Conservation (phyloP, 129 eudicot genomes). For the Smallanthus sonchifolius region DNA sequence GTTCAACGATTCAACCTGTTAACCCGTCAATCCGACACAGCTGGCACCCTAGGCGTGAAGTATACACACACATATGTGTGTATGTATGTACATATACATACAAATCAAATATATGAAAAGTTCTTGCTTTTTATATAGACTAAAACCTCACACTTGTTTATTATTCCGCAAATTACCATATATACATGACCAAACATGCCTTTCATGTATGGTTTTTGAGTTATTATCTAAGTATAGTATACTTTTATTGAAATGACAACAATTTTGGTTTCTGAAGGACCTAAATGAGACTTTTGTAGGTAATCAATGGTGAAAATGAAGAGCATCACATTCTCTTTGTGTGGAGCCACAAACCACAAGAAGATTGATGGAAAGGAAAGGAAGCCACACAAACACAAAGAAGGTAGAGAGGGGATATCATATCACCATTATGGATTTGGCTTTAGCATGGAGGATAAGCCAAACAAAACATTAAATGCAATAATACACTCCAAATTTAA, state of each 20-base stretch:
- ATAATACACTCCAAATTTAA: background rate
- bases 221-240: background rate
- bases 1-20: no score
- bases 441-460: constrained; percentile 19
- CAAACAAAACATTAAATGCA: constrained; percentile 32
- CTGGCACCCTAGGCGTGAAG: background rate
- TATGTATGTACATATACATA: background rate
- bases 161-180: background rate
- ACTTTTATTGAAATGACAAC: constrained; percentile 10
- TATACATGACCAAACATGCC: background rate
- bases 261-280: constrained; percentile 11
- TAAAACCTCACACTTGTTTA: background rate
- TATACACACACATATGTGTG: background rate
- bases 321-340: constrained; percentile 23
- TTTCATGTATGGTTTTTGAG: background rate
- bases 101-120: background rate
- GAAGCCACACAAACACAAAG: constrained; percentile 29
- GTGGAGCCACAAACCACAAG: constrained; percentile 34
- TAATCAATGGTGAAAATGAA: constrained; percentile 22
- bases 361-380: constrained; percentile 31
- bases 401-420: constrained; percentile 19
- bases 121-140: background rate
- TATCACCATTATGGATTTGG: constrained; percentile 19
- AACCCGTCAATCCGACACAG: no score
- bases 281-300: constrained; percentile 1